Evolutionary conservation across 441 rosid genomes (phyloP).

Genomic region (Biscutella laevigata): DNA sequence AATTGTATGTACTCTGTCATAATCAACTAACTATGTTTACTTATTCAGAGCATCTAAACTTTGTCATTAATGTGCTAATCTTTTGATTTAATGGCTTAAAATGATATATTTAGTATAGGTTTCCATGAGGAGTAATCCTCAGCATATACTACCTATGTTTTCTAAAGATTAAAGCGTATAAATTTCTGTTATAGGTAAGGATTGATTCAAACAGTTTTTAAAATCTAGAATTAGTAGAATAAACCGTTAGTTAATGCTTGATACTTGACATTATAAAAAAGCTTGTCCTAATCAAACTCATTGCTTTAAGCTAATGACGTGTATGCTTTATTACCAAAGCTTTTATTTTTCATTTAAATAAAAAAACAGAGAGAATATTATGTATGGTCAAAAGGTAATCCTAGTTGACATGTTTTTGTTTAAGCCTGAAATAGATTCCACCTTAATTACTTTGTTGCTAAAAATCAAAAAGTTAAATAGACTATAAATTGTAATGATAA

Average conservation of each 20-base stretch:
- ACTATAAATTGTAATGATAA: too few relatives aligned
- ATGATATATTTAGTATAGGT: constrained; percentile 16
- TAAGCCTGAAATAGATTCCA: constrained; percentile 26
- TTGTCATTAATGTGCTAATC: constrained; percentile 11
- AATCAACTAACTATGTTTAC: too few relatives aligned
- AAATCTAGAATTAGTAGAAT: constrained; percentile 19
- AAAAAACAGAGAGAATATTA: constrained; percentile 13
- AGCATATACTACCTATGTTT: constrained; percentile 24
- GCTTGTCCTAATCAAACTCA: constrained; percentile 13
- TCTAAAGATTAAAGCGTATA: constrained; percentile 8
- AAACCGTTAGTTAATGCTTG: constrained; percentile 22
- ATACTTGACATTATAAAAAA: neutral
- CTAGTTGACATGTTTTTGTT: constrained; percentile 25
- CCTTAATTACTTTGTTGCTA: constrained; percentile 30
- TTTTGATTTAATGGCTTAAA: constrained; percentile 13
- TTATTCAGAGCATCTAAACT: constrained; percentile 16
- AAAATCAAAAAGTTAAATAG: constrained; percentile 21
- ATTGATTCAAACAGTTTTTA: constrained; percentile 9
- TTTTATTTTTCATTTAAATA: neutral
- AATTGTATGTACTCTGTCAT: too few relatives aligned
- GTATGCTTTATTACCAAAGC: constrained; percentile 22
- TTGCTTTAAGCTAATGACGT: constrained; percentile 20
- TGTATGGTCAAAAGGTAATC: constrained; percentile 27
- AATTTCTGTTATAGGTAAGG: constrained; percentile 4
- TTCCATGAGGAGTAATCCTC: constrained; percentile 20